Percentiles rank a stretch among this genome's conserved stretches.
These are phyloP conservation scores for Blastobotrys raffinosifermentans DNA, from an alignment of 1,139 yeast species.

Conservation along the genomic window DNA sequence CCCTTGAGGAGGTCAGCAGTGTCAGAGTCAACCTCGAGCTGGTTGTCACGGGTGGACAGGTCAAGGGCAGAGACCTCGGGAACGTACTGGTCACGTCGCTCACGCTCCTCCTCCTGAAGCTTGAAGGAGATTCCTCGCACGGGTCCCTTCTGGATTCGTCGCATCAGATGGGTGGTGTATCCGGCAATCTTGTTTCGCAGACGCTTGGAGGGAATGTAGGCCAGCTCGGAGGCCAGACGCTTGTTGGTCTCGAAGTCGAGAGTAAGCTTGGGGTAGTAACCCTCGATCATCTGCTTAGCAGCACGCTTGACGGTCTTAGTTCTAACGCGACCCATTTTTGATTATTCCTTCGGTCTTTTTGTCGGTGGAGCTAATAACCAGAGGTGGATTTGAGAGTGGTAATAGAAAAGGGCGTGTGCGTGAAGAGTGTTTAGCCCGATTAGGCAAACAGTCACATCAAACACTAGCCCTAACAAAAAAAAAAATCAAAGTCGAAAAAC, in stretches of 20 bases:
- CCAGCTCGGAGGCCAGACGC: slow-evolving; percentile 97
- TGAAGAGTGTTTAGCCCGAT: no score
- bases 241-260: slow-evolving; percentile 99
- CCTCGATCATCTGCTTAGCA: slow-evolving; percentile 98
- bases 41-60: slow-evolving; percentile 93
- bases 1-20: slow-evolving; percentile 95
- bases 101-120: slow-evolving; percentile 99
- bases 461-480: no score
- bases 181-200: slow-evolving; percentile 99
- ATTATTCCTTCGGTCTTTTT: no score
- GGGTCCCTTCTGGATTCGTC: slow-evolving; percentile 99
- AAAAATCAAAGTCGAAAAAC: no score
- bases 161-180: slow-evolving; percentile 99
- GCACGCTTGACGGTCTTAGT: slow-evolving; percentile 99
- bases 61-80: slow-evolving; percentile 99
- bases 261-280: slow-evolving; percentile 99
- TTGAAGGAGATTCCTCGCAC: slow-evolving; percentile 99
- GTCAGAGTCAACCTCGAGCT: slow-evolving; percentile 96
- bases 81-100: slow-evolving; percentile 99
- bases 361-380: not conserved
- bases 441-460: no score
- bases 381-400: no score
- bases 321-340: slow-evolving; percentile 32
- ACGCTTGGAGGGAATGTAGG: slow-evolving; percentile 99
- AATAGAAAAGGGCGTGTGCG: no score